Base-by-base conservation (phyloP, 2,329 filamentous ascomycete species). In the Cordyceps fumosorosea region DNA sequence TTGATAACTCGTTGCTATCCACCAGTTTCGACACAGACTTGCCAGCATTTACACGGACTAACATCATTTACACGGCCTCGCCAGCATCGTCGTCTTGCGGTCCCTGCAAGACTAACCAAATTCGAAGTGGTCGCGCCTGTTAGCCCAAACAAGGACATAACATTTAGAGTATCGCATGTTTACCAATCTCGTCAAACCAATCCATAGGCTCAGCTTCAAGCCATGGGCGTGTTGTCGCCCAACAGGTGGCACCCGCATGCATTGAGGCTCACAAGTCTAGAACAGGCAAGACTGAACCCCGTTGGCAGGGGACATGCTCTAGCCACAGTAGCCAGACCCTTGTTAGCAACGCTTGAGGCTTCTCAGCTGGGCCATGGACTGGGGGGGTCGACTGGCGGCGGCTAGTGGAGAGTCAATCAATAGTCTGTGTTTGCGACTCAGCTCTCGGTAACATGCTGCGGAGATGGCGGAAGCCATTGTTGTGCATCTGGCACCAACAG, bases 181-280 rank as follows among this genome's bases (percentile, higher is more conserved):
- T 57, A 44, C 34, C 24, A 52, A 47, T 53, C 40, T 42, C 24
- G 14, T 47, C 40, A 20, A 22, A 11, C 11, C 32, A 11, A 26
- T 51, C 34, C 24, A 5, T 34, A 3, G 12, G 14, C 42, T 54
- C 57, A 60, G 57, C 57, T 60, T 16, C 40, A 53, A 60, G 57
- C 57, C 57, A 26, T 54, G 48, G 45, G 7, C 57, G 12, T 29
- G n/a, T 54, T 54, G 57, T 60, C 32, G 50, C 57, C 57, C 57
- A 37, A 60, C 22, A 12, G 16, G 32, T 42, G 47, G 57, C 32
- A 22, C 34, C 29, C 48, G 34, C 24, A 18, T 60, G 45, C 24
- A 32, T 20, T 42, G 34, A 42, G 34, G 26, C 12, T 42, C 37
- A 11, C 45, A 32, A 51, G 57, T 60, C 57, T 60, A 60, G 57